Percentiles rank a stretch among this genome's conserved stretches.
Conservation (phyloP, 345 rosid species). For the Bruguiera parviflora region DNA sequence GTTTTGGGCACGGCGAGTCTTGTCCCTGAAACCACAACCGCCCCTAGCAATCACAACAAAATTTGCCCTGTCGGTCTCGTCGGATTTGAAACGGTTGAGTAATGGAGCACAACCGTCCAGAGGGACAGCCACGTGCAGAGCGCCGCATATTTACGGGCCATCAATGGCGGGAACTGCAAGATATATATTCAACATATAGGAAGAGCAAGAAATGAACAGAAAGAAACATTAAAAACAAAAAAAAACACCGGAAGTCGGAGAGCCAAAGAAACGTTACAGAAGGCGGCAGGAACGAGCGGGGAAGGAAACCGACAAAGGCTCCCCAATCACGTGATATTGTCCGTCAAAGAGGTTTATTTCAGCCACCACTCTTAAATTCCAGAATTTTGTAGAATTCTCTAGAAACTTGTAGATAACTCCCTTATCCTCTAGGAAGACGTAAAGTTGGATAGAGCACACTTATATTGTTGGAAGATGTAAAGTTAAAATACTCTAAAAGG, state of each 20-base stretch:
- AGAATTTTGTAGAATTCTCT: too few relatives aligned
- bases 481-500: too few relatives aligned
- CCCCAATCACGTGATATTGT: slow-evolving; percentile 50
- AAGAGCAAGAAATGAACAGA: neutral
- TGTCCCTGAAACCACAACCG: slow-evolving; percentile 58
- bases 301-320: slow-evolving; percentile 47
- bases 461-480: too few relatives aligned
- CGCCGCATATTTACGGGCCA: slow-evolving; percentile 52
- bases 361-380: too few relatives aligned
- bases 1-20: slow-evolving; percentile 51
- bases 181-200: neutral
- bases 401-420: too few relatives aligned
- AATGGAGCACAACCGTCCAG: slow-evolving; percentile 52
- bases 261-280: slow-evolving; percentile 36
- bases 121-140: slow-evolving; percentile 55
- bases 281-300: slow-evolving; percentile 72
- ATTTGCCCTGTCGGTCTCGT: slow-evolving; percentile 28
- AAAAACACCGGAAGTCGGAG: neutral
- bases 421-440: too few relatives aligned
- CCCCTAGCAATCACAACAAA: slow-evolving; percentile 60
- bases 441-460: too few relatives aligned
- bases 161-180: slow-evolving; percentile 38
- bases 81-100: slow-evolving; percentile 24
- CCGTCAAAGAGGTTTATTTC: too few relatives aligned
- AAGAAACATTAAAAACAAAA: neutral